Percentiles rank a stretch among this genome's conserved stretches.
Evolutionary conservation across 1,284 basidiomycete genomes (phyloP).

Genomic region (Grifola frondosa): DNA sequence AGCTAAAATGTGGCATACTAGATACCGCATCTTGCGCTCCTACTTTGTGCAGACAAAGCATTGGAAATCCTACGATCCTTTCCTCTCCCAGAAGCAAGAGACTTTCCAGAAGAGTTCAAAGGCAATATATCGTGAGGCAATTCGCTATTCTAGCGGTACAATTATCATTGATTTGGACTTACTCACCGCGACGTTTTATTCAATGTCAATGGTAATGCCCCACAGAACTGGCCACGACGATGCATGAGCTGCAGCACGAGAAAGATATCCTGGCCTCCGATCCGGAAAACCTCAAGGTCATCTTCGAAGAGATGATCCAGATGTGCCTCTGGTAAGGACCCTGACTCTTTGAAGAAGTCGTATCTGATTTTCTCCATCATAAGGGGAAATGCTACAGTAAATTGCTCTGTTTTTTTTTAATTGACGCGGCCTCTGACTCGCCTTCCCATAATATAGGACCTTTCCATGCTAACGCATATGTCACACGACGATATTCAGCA

Average conservation of each 20-base stretch:
- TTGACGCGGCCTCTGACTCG: neutral
- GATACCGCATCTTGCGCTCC: constrained; percentile 83
- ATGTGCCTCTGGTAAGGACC: constrained; percentile 77
- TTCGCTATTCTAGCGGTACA: neutral
- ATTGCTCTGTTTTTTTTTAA: constrained; percentile 3
- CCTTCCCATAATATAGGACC: constrained; percentile 51
- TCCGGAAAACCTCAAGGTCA: constrained; percentile 53
- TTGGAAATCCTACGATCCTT: constrained; percentile 87
- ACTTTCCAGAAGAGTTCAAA: constrained; percentile 82
- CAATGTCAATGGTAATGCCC: too few species aligned
- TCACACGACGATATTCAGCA: constrained; percentile 79
- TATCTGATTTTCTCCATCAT: neutral
- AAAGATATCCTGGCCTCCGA: constrained; percentile 46
- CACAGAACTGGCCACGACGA: constrained; percentile 66
- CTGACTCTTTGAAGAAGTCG: neutral
- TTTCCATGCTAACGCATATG: constrained; percentile 81
- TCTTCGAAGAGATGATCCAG: constrained; percentile 85
- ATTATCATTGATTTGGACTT: neutral
- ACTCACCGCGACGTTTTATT: too few species aligned
- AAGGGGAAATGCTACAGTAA: constrained; percentile 82
- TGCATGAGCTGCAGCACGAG: constrained; percentile 60
- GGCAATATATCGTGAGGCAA: constrained; percentile 69
- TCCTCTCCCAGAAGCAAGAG: constrained; percentile 76
- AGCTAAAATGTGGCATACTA: constrained; percentile 27
- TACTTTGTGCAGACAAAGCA: constrained; percentile 70